Evolutionary conservation across 139 green algal genomes (phyloP), one percentile per base, ranked within the genome.

Genomic region (Haematococcus lacustris): DNA sequence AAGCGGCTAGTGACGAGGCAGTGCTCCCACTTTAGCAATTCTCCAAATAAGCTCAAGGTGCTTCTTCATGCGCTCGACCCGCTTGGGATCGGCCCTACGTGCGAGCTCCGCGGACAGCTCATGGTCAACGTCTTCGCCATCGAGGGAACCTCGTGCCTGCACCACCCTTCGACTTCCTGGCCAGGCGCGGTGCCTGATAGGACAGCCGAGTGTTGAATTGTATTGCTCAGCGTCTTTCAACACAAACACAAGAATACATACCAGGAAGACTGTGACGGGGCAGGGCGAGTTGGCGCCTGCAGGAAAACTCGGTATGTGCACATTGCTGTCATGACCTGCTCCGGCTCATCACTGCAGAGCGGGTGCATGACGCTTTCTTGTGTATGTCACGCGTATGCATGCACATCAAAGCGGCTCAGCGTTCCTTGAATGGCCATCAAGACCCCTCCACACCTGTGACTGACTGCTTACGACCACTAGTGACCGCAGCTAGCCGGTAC

Each of bases 41-140:
- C 76, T 74, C 76, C 76, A 85, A 0, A 75, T 72, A 5, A 85
- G 71, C 47, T 85, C 80, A 21, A 85, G 66, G n/a, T 85, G 80
- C 25, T 67, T 51, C 7, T 70, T 59, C 51, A 76, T 71, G 41
- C 77, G 78, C 35, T 77, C 25, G 1, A 43, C 67, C 1, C 71
- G 57, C 57, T 78, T 57, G 17, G 70, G 68, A 50, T 77, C 69
- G 30, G 71, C 59, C 38, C 78, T 59, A 0, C 38, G 63, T 0
- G 68, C 50, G 17, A 83, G 70, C 39, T 85, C 80, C 2, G 43
- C 43, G 1, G 74, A 79, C 32, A 85, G 57, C 21, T 78, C 76
- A 0, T 5, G 26, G 38, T 82, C 74, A 0, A 84, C 41, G 30
- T 77, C 51, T 6, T 79, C 78, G 3, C 80, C 74, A 17, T 57